Percentiles rank a stretch among this genome's conserved stretches.
Evolutionary conservation across 768 basidiomycete species (phyloP).

Genomic region (Xanthoconium purpureum): DNA sequence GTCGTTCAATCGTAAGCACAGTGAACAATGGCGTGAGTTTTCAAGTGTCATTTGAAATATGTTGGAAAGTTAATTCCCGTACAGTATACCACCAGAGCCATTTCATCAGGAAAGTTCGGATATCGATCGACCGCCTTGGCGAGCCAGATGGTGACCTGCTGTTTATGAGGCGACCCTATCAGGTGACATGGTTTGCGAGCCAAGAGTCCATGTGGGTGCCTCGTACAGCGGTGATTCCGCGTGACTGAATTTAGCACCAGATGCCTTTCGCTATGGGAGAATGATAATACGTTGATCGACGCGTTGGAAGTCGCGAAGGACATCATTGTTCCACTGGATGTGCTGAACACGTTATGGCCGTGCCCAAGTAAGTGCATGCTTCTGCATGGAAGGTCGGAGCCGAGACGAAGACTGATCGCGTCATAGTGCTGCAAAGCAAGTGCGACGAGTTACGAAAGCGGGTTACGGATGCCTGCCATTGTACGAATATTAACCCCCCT

Average conservation of each 20-base stretch:
- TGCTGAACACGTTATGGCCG: slow-evolving; percentile 70
- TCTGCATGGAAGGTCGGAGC: slow-evolving; percentile 2
- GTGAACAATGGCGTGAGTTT: slow-evolving; percentile 76
- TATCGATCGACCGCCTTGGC: slow-evolving; percentile 51
- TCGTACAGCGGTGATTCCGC: background rate
- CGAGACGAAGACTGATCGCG: slow-evolving; percentile 8
- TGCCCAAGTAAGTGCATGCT: slow-evolving; percentile 39
- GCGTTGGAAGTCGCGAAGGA: slow-evolving; percentile 67
- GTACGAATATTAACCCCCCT: slow-evolving; percentile 41
- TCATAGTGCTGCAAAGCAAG: slow-evolving; percentile 45
- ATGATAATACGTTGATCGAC: slow-evolving; percentile 53
- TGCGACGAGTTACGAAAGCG: slow-evolving; percentile 49
- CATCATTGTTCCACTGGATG: slow-evolving; percentile 60
- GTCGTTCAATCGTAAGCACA: slow-evolving; percentile 66
- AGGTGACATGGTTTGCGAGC: slow-evolving; percentile 68
- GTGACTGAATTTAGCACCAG: slow-evolving; percentile 31
- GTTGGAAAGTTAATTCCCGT: slow-evolving; percentile 2
- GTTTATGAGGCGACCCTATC: slow-evolving; percentile 66
- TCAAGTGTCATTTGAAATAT: background rate
- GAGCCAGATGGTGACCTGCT: slow-evolving; percentile 50
- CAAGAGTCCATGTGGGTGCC: slow-evolving; percentile 57
- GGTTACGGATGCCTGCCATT: slow-evolving; percentile 46
- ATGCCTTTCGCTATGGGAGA: slow-evolving; percentile 63
- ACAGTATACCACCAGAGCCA: slow-evolving; percentile 67
- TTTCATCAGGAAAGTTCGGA: slow-evolving; percentile 58